Percentiles rank a stretch among this genome's conserved stretches.
Evolutionary conservation across 2,329 filamentous ascomycete genomes (phyloP).

Genomic region (Calonectria pauciramosa): DNA sequence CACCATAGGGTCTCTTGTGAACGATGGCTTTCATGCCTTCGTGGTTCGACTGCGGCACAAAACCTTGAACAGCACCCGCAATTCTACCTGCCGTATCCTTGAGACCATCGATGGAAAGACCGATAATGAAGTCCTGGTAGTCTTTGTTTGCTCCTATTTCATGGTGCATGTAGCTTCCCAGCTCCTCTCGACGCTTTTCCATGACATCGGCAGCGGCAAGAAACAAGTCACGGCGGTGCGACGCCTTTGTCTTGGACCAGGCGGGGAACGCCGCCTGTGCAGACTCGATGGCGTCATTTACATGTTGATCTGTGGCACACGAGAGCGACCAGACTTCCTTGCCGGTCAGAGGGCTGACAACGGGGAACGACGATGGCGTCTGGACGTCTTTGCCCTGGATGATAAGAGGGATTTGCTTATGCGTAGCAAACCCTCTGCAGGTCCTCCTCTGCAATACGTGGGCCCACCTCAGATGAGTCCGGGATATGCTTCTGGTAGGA

Average conservation of each 20-base stretch:
- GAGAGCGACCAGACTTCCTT: conserved; percentile 27
- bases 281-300: neutral
- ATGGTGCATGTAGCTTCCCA: conserved; percentile 24
- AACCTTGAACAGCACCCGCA: conserved; percentile 42
- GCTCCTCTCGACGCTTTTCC: neutral
- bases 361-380: conserved; percentile 18
- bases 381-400: conserved; percentile 27
- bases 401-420: conserved; percentile 21
- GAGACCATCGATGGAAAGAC: conserved; percentile 46
- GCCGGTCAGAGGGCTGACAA: conserved; percentile 22
- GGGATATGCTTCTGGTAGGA: neutral
- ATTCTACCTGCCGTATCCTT: conserved; percentile 54
- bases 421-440: conserved; percentile 7
- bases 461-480: neutral
- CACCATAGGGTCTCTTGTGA: conserved; percentile 31
- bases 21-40: conserved; percentile 35
- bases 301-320: conserved; percentile 14
- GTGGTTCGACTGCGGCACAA: conserved; percentile 41
- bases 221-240: neutral
- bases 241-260: neutral
- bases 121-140: conserved; percentile 47
- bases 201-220: neutral
- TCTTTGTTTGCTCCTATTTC: conserved; percentile 27
- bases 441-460: neutral
- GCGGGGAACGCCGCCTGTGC: conserved; percentile 1